phyloP scores from a whole-genome alignment of 768 basidiomycete species.

The Russula abietina region DNA sequence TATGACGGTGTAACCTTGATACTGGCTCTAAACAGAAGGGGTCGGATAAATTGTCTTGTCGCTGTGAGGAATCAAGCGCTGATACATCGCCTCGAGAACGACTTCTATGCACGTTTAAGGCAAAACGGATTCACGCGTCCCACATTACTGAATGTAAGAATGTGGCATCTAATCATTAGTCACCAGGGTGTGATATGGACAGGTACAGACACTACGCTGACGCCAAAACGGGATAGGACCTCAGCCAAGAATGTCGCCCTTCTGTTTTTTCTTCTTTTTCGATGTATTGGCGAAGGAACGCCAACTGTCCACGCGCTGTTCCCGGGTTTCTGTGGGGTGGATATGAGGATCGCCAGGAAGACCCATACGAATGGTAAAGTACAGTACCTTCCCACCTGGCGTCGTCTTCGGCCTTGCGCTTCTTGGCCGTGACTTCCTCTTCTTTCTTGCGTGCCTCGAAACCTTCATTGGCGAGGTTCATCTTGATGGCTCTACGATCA shows the following conservation, averaged over 20 bases:
- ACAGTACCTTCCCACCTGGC: slow-evolving; percentile 79
- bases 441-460: slow-evolving; percentile 92
- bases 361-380: background rate
- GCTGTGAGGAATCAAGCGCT: background rate
- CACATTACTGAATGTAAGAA: background rate
- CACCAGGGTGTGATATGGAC: slow-evolving; percentile 12
- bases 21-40: background rate
- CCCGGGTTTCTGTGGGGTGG: slow-evolving; percentile 53
- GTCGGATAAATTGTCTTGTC: background rate
- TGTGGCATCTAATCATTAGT: slow-evolving; percentile 19
- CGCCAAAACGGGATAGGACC: background rate
- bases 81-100: background rate
- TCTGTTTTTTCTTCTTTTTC: slow-evolving; percentile 83
- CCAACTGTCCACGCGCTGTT: slow-evolving; percentile 83
- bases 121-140: background rate
- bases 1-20: background rate
- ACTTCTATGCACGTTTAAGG: background rate
- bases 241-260: slow-evolving; percentile 59
- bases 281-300: slow-evolving; percentile 57
- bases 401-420: slow-evolving; percentile 86
- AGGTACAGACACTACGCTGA: slow-evolving; percentile 9
- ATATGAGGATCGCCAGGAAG: background rate
- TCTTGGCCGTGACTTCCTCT: slow-evolving; percentile 67
- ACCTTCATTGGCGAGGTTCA: slow-evolving; percentile 88
- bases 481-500: slow-evolving; percentile 69